Evolutionary conservation across 345 rosid species (phyloP).

Genomic region (Populus nigra): DNA sequence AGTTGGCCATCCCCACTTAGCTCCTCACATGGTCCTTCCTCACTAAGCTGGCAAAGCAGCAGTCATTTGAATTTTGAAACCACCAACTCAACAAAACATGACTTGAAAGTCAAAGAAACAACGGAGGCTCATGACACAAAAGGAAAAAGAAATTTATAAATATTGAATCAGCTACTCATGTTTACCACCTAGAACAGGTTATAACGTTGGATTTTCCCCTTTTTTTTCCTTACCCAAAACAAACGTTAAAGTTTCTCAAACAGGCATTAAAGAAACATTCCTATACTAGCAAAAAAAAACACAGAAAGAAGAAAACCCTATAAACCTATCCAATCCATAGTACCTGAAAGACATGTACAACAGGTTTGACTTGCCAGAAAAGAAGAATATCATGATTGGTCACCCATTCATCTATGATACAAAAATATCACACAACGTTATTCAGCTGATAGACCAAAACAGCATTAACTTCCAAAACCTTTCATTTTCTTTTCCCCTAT

Average conservation of each 20-base stretch:
- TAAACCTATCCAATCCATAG: background rate
- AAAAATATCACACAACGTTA: slow-evolving; percentile 5
- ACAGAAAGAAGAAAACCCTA: background rate
- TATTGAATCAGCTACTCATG: background rate
- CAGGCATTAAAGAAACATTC: background rate
- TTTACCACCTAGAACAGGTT: background rate
- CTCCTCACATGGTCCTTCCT: slow-evolving; percentile 97
- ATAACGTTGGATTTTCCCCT: background rate
- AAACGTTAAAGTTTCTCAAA: background rate
- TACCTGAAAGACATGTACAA: slow-evolving; percentile 95
- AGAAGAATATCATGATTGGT: slow-evolving; percentile 71
- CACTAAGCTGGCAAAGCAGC: slow-evolving; percentile 60
- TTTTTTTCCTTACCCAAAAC: background rate
- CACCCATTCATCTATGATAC: slow-evolving; percentile 69
- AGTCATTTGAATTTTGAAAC: slow-evolving; percentile 7
- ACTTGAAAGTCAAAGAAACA: background rate
- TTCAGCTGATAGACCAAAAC: background rate
- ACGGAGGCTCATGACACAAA: background rate
- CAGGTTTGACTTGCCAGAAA: slow-evolving; percentile 97
- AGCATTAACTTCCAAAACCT: background rate
- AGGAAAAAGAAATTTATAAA: background rate
- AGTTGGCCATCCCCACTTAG: slow-evolving; percentile 70
- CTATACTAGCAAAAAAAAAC: too few species aligned
- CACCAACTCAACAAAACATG: background rate
- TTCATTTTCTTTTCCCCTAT: background rate